Conservation (phyloP, 2,329 filamentous ascomycete genomes). For the Chaetomium olivaceum region DNA sequence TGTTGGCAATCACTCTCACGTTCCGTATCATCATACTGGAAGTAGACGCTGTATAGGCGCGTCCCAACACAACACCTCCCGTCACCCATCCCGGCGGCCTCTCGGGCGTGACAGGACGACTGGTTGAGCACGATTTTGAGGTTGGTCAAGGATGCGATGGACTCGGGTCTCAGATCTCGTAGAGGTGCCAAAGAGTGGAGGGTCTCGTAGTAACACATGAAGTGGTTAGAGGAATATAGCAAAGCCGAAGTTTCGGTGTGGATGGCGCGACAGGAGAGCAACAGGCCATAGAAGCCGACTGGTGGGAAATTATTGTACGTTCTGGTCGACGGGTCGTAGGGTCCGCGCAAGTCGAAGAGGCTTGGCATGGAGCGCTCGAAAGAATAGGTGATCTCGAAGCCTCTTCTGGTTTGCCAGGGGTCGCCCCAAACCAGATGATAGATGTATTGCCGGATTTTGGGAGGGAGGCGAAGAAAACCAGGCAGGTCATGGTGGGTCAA, state of each 20-base stretch:
- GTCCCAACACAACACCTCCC: neutral
- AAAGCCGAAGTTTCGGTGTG: neutral
- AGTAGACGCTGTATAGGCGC: neutral
- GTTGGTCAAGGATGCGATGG: neutral
- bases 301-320: neutral
- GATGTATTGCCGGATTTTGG: neutral
- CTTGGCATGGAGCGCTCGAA: neutral
- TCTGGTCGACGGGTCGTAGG: neutral
- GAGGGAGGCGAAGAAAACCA: constrained; percentile 6
- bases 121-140: constrained; percentile 15
- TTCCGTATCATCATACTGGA: neutral
- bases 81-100: too few relatives aligned
- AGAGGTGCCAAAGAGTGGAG: neutral
- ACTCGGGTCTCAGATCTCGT: neutral
- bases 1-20: neutral
- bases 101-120: constrained; percentile 1
- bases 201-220: neutral
- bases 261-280: constrained; percentile 10
- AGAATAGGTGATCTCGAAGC: too few relatives aligned
- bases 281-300: neutral
- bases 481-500: neutral
- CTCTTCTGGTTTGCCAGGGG: too few relatives aligned
- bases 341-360: neutral
- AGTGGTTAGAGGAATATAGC: constrained; percentile 11
- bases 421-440: neutral